Evolutionary conservation across 768 basidiomycete genomes (phyloP).

Genomic region (Trametes cingulata): DNA sequence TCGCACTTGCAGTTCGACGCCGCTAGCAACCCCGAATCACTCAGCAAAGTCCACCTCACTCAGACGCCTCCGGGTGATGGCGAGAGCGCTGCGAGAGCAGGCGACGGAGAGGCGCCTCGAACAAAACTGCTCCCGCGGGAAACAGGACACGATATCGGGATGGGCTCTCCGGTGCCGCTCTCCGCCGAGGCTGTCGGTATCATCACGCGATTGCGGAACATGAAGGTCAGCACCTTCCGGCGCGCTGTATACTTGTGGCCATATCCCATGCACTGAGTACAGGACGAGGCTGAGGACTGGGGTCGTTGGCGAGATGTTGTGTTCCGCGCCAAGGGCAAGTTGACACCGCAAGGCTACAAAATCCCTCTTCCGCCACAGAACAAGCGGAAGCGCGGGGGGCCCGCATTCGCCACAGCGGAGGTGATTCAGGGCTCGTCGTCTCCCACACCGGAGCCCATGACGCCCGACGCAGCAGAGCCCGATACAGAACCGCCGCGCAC

Average conservation of each 20-base stretch:
- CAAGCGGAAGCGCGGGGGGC: slow-evolving; percentile 58
- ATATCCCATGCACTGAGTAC: slow-evolving; percentile 4
- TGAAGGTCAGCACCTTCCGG: slow-evolving; percentile 61
- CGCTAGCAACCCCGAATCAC: slow-evolving; percentile 27
- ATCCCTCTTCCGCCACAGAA: slow-evolving; percentile 63
- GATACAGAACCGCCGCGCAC: slow-evolving; percentile 21
- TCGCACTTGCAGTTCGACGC: slow-evolving; percentile 36
- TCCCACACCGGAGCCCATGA: background rate
- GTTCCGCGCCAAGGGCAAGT: slow-evolving; percentile 69
- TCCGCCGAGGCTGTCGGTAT: slow-evolving; percentile 74
- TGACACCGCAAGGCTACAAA: slow-evolving; percentile 42
- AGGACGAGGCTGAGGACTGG: slow-evolving; percentile 91
- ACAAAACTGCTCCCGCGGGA: slow-evolving; percentile 71
- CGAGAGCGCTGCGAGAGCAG: background rate
- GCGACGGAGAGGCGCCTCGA: slow-evolving; percentile 3
- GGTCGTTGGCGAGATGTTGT: slow-evolving; percentile 85
- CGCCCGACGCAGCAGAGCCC: background rate
- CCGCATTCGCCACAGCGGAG: slow-evolving; percentile 24
- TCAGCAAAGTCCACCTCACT: background rate
- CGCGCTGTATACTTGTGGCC: too few relatives aligned
- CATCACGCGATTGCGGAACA: slow-evolving; percentile 78
- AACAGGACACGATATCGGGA: slow-evolving; percentile 84
- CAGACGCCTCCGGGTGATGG: background rate
- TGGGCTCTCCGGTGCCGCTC: slow-evolving; percentile 82
- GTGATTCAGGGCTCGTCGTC: background rate